These are phyloP conservation scores for Lasiosphaeris hirsuta DNA, from an alignment of 495 filamentous ascomycete species.

Conservation along the genomic window DNA sequence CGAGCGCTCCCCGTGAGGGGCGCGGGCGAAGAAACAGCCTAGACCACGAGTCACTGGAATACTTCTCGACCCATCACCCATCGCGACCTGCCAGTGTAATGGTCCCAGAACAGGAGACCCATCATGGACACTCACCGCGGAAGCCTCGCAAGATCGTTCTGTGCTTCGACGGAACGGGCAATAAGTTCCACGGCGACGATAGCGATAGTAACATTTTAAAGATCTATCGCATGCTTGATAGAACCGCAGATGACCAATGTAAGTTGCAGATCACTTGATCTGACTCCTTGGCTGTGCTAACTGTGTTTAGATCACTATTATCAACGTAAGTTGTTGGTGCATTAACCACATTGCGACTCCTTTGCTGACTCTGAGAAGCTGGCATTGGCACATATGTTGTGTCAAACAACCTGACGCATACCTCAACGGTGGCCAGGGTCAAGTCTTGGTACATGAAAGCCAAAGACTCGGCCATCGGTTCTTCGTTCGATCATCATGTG, in stretches of 20 bases:
- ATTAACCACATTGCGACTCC: background rate
- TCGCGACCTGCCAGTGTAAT: slow-evolving; percentile 23
- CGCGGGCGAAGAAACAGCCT: background rate
- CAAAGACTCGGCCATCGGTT: slow-evolving; percentile 80
- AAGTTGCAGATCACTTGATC: slow-evolving; percentile 14
- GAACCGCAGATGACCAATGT: slow-evolving; percentile 51
- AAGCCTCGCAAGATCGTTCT: slow-evolving; percentile 58
- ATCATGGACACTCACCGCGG: slow-evolving; percentile 1
- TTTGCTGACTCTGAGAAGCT: slow-evolving; percentile 45
- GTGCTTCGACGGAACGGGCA: slow-evolving; percentile 88
- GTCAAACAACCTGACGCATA: slow-evolving; percentile 63
- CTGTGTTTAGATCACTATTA: slow-evolving; percentile 59
- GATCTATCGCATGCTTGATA: slow-evolving; percentile 67
- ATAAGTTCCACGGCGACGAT: slow-evolving; percentile 78
- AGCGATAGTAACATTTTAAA: slow-evolving; percentile 88
- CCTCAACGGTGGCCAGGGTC: slow-evolving; percentile 58
- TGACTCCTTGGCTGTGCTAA: slow-evolving; percentile 3
- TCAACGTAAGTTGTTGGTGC: slow-evolving; percentile 47
- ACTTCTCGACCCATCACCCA: slow-evolving; percentile 25
- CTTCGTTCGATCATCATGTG: slow-evolving; percentile 79
- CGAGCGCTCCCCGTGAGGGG: slow-evolving; percentile 3
- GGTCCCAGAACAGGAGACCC: slow-evolving; percentile 2
- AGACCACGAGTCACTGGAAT: slow-evolving; percentile 13
- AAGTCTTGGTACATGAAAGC: slow-evolving; percentile 77
- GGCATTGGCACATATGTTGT: slow-evolving; percentile 86